Evolutionary conservation across 1,139 yeast species (phyloP), one percentile per base, ranked within the genome.

Genomic region (Geotrichum europaeum): DNA sequence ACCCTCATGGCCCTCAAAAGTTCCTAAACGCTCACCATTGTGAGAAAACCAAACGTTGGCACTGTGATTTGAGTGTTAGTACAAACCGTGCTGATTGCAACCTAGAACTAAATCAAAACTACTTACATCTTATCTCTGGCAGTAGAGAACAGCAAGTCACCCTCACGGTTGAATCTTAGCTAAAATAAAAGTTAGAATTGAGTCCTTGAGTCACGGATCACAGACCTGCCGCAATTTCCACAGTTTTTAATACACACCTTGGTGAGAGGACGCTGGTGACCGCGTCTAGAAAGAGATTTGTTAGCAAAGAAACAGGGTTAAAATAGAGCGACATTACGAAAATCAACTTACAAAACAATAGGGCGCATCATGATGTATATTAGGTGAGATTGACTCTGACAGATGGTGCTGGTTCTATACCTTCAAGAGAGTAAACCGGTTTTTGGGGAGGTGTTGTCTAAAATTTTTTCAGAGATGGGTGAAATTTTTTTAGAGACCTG

Each of bases 11-110:
- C 91, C 91, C 64, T 83, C 85, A 68, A 90, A 84, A 62, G 99
- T 94, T 58, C 99, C 99, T 64, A 95, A 78, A 76, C 99, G 85
- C 78, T 95, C 99, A 69, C 99, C 99, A 73, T 92, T 94, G 66
- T 89, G 87, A 32, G 97, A 84, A 76, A 83, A 94, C 98, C 98
- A 95, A 65, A 92, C 87, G 61, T 71, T 71, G 24, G 72, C 76
- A 55, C 68, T 66, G 56, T 55, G n/a, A 24, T 49, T 20, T 49
- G 15, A 22, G 18, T 3, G 51, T 49, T 25, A 24, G 32, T 25
- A 20, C 9, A 49, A 24, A 22, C 20, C 3, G 22, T 13, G 24
- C 15, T 52, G 55, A 18, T n/a, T 30, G 55, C 5, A 52, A 4
- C 36, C 34, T 32, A 15, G 12, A 18, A 24, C 47, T n/a, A 12